Percentiles rank a stretch among this genome's conserved stretches.
phyloP scores from a whole-genome alignment of 306 rosid genomes.

The Inga laurina region DNA sequence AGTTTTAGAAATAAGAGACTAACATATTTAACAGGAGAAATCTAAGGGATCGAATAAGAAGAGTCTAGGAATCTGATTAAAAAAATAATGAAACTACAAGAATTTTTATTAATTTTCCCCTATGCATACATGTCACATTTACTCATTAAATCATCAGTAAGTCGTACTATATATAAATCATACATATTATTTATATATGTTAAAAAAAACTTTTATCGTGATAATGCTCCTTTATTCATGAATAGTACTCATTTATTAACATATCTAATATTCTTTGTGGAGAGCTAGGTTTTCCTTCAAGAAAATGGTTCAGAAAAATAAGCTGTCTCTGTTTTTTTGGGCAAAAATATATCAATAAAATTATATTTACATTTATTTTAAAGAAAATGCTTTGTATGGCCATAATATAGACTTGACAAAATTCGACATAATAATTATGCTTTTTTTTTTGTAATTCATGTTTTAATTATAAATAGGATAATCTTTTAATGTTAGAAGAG shows the following conservation, averaged over 20 bases:
- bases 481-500: neutral
- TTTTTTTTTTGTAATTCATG: neutral
- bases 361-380: neutral
- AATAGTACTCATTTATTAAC: neutral
- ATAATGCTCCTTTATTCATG: neutral
- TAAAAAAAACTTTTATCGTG: no score
- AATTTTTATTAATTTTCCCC: no score
- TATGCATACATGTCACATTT: neutral
- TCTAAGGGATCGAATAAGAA: no score
- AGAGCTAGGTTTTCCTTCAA: neutral
- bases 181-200: no score
- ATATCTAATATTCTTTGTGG: no score
- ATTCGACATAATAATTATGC: neutral
- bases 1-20: neutral
- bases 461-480: neutral
- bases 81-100: neutral
- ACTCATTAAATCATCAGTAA: neutral
- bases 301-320: neutral
- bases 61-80: no score
- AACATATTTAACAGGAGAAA: no score
- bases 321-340: neutral
- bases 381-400: neutral
- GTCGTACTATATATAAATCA: no score
- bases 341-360: neutral
- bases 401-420: neutral